Evolutionary conservation across 1,284 basidiomycete species (phyloP).

Genomic region (Austroboletus niveus): DNA sequence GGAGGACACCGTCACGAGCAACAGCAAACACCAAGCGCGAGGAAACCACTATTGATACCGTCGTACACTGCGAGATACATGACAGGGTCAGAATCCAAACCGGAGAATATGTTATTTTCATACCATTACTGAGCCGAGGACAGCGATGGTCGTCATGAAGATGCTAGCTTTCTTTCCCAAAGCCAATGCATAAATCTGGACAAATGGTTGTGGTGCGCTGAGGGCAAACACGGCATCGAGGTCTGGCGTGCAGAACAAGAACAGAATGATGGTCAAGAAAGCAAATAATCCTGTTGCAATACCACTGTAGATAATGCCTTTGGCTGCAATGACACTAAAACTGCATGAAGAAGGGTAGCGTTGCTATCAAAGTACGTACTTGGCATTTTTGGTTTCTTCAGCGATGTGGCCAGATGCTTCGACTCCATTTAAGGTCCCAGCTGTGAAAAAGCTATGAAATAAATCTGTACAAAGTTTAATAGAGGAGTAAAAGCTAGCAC

Average conservation of each 20-base stretch:
- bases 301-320: slow-evolving; percentile 74
- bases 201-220: slow-evolving; percentile 83
- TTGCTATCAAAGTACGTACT: slow-evolving; percentile 36
- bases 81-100: neutral
- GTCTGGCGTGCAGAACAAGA: slow-evolving; percentile 83
- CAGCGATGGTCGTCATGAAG: slow-evolving; percentile 82
- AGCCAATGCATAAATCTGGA: slow-evolving; percentile 78
- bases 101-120: slow-evolving; percentile 20
- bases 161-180: slow-evolving; percentile 73
- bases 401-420: slow-evolving; percentile 88
- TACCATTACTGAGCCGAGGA: slow-evolving; percentile 75
- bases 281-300: slow-evolving; percentile 73
- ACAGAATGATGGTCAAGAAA: slow-evolving; percentile 74
- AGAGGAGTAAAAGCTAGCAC: slow-evolving; percentile 10
- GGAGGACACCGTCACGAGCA: slow-evolving; percentile 84
- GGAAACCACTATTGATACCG: neutral
- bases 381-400: slow-evolving; percentile 86
- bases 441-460: slow-evolving; percentile 67
- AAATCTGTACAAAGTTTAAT: too few species aligned
- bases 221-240: slow-evolving; percentile 71
- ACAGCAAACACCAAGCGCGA: slow-evolving; percentile 85
- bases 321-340: slow-evolving; percentile 67
- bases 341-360: neutral
- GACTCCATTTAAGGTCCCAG: slow-evolving; percentile 82
- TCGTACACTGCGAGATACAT: neutral